These are phyloP conservation scores for Volvox carteri DNA, from an alignment of 163 green algal species.

Conservation along the genomic window DNA sequence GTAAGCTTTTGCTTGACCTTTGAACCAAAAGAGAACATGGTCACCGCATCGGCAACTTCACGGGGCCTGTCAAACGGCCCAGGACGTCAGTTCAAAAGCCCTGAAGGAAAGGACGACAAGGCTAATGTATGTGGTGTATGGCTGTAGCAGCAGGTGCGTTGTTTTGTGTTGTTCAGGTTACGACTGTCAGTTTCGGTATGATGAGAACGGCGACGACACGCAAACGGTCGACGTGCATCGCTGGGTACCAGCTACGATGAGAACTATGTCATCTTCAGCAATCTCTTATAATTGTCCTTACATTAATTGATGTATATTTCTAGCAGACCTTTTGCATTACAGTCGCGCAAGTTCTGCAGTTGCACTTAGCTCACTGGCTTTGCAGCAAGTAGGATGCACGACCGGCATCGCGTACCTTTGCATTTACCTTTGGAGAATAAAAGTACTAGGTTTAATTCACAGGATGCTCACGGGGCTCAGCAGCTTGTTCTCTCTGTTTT, in stretches of 20 bases:
- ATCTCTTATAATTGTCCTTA: not conserved
- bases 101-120: not conserved
- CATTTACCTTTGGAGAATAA: too few species aligned
- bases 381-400: too few species aligned
- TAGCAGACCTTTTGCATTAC: too few species aligned
- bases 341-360: not conserved
- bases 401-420: too few species aligned
- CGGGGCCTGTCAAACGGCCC: not conserved
- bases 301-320: too few species aligned
- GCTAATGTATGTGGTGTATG: too few species aligned
- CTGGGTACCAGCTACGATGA: not conserved
- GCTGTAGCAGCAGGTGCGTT: too few species aligned
- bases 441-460: too few species aligned
- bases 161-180: not conserved
- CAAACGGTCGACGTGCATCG: not conserved
- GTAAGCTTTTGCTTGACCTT: constrained; percentile 59
- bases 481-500: too few species aligned
- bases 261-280: not conserved
- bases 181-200: not conserved
- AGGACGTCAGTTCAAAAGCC: not conserved
- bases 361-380: not conserved
- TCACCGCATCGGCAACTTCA: constrained; percentile 23
- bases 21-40: constrained; percentile 50
- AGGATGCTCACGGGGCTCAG: too few species aligned
- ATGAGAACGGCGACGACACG: not conserved